phyloP scores from a whole-genome alignment of 169 alveolate genomes.

The Plasmodium cynomolgi region DNA sequence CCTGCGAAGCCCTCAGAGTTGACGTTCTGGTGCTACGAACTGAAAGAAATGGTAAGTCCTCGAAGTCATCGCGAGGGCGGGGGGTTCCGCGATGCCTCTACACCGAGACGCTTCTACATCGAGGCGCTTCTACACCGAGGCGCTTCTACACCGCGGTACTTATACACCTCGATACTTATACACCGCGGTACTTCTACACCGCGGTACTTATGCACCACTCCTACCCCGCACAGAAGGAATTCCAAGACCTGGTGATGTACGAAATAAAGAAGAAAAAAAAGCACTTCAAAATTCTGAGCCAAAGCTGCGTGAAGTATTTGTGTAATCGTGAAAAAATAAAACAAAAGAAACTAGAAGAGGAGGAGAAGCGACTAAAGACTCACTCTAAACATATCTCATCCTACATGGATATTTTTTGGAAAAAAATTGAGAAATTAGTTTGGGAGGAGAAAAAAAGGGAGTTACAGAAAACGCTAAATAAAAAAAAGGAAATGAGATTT shows the following conservation, averaged over 20 bases:
- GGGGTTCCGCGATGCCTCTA: neutral
- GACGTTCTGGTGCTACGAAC: conserved; percentile 52
- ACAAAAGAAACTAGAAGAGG: conserved; percentile 75
- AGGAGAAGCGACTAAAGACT: conserved; percentile 41
- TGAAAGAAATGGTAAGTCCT: conserved; percentile 52
- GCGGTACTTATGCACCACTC: neutral
- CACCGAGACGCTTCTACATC: neutral
- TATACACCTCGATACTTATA: neutral
- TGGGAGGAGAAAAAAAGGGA: conserved; percentile 85
- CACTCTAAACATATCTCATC: conserved; percentile 76
- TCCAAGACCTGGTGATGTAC: conserved; percentile 82
- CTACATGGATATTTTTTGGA: conserved; percentile 82
- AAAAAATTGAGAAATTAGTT: conserved; percentile 82
- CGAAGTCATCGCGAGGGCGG: neutral
- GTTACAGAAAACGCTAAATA: conserved; percentile 77
- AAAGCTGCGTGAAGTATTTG: conserved; percentile 72
- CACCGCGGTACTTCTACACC: neutral
- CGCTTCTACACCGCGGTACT: neutral
- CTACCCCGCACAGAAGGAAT: conserved; percentile 76
- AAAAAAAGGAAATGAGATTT: conserved; percentile 81
- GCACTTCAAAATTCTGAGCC: conserved; percentile 75
- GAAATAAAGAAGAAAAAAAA: conserved; percentile 83
- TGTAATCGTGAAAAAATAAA: conserved; percentile 52
- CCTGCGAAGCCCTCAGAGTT: conserved; percentile 45
- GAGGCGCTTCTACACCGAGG: neutral